Evolutionary conservation across 306 rosid species (phyloP).

Genomic region (Dicorynia guianensis): DNA sequence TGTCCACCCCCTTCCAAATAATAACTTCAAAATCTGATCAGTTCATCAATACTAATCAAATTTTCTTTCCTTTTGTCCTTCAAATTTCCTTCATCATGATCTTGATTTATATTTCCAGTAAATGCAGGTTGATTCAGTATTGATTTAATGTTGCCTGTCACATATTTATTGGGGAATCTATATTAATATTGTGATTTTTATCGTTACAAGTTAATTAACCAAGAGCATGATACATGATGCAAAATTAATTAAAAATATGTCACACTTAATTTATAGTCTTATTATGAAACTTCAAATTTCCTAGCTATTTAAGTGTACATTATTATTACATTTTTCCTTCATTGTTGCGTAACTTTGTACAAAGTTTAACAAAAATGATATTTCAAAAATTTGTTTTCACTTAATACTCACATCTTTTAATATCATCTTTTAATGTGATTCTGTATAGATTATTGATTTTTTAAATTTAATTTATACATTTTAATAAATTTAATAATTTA

Average conservation of each 20-base stretch:
- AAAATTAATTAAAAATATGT: slow-evolving; percentile 16
- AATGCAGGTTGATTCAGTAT: not conserved
- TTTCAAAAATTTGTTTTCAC: too few relatives aligned
- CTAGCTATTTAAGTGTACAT: too few relatives aligned
- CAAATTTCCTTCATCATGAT: too few relatives aligned
- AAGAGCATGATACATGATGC: not conserved
- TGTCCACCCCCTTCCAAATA: not conserved
- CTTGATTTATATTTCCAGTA: not conserved
- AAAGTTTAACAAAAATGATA: too few relatives aligned
- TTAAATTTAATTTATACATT: too few relatives aligned
- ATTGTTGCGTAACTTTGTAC: too few relatives aligned
- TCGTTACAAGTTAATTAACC: not conserved
- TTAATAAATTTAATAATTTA: too few relatives aligned
- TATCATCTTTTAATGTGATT: too few relatives aligned
- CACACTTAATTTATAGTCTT: not conserved
- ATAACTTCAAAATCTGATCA: not conserved
- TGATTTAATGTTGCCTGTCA: slow-evolving; percentile 16
- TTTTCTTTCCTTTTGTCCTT: too few relatives aligned
- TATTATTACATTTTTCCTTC: too few relatives aligned
- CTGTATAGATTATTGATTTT: too few relatives aligned
- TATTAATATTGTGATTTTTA: not conserved
- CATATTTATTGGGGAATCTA: not conserved
- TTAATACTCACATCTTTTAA: too few relatives aligned
- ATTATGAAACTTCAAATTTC: not conserved
- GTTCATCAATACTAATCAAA: not conserved